Percentiles rank a stretch among this genome's conserved stretches.
Evolutionary conservation across 805 yeast species (phyloP).

Genomic region (Metschnikowia shivogae): DNA sequence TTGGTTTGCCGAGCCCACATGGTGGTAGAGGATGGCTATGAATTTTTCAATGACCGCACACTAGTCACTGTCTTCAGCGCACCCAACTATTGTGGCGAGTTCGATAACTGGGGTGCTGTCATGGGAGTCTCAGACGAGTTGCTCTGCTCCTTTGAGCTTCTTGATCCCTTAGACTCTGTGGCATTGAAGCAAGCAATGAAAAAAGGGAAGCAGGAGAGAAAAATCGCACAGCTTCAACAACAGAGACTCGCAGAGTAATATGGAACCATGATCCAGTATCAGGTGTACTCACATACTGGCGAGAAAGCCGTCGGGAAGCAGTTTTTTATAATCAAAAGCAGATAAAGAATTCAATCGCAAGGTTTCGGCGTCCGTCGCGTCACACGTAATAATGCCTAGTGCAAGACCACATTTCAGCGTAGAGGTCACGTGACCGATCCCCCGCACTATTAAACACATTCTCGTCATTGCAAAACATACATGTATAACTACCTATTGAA

Average conservation of each 20-base stretch:
- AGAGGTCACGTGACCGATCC: no score
- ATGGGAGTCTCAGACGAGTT: conserved; percentile 94
- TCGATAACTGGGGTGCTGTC: conserved; percentile 96
- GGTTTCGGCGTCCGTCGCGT: no score
- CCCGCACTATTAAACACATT: no score
- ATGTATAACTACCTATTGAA: conserved; percentile 19
- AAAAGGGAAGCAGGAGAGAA: conserved; percentile 84
- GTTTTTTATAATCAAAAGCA: no score
- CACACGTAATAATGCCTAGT: no score
- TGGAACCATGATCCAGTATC: no score
- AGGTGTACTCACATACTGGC: no score
- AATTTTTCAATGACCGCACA: conserved; percentile 67
- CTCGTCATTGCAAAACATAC: neutral
- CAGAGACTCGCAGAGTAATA: conserved; percentile 7
- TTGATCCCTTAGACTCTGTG: conserved; percentile 89
- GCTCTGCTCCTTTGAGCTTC: conserved; percentile 85
- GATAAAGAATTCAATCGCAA: no score
- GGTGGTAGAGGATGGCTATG: conserved; percentile 83
- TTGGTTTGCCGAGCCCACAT: conserved; percentile 82
- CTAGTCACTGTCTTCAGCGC: conserved; percentile 72
- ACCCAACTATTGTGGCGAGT: conserved; percentile 78
- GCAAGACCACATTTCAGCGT: no score
- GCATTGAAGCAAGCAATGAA: conserved; percentile 94
- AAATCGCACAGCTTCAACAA: conserved; percentile 43
- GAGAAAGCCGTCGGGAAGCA: no score